phyloP scores from a whole-genome alignment of 116 monocot genomes.

The Papilionanthe hybrid region DNA sequence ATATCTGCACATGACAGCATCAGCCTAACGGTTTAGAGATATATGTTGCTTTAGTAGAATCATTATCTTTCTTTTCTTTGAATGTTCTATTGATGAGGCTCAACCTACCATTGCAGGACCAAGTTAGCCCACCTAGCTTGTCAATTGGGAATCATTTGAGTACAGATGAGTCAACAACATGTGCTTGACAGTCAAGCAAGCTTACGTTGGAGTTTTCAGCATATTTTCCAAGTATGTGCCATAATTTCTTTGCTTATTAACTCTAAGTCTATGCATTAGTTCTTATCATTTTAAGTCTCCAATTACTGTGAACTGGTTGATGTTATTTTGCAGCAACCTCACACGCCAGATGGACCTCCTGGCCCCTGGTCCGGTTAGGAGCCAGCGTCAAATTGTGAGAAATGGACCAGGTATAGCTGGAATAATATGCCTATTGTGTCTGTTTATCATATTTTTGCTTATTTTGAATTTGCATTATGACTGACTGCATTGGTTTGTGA shows the following conservation, averaged over 20 bases:
- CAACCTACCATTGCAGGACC: constrained; percentile 25
- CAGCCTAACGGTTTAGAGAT: constrained; percentile 23
- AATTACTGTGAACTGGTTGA: neutral
- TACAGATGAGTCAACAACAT: constrained; percentile 37
- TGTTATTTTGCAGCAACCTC: constrained; percentile 28
- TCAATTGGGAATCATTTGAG: constrained; percentile 39
- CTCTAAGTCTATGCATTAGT: neutral
- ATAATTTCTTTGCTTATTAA: neutral
- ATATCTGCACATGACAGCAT: constrained; percentile 34
- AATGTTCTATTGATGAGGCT: neutral
- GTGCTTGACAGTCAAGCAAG: constrained; percentile 40
- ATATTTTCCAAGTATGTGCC: constrained; percentile 40
- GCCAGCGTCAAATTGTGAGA: neutral
- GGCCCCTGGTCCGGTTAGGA: constrained; percentile 37
- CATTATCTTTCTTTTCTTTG: constrained; percentile 3
- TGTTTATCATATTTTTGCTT: constrained; percentile 3
- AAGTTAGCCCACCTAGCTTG: constrained; percentile 39
- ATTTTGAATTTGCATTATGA: neutral
- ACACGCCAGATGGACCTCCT: constrained; percentile 33
- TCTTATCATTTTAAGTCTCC: neutral
- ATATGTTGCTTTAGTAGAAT: neutral
- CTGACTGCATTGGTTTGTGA: neutral
- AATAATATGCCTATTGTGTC: neutral
- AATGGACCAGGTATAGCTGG: neutral
- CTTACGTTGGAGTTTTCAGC: constrained; percentile 39